Evolutionary conservation across 139 green algal genomes (phyloP).

Genomic region (Picochlorum sp.): DNA sequence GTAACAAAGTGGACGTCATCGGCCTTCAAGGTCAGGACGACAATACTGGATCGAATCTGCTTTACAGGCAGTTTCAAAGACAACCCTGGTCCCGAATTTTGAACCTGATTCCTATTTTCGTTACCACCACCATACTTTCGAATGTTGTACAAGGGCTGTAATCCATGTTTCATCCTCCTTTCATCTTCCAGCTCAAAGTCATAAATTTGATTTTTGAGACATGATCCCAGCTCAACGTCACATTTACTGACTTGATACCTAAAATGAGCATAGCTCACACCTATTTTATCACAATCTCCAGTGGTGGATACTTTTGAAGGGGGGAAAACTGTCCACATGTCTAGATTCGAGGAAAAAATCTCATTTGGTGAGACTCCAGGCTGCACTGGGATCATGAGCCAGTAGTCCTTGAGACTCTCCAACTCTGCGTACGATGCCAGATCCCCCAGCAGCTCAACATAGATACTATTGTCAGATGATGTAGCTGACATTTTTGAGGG

Average conservation of each 20-base stretch:
- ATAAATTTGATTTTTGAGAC: conserved; percentile 53
- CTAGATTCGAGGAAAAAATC: conserved; percentile 26
- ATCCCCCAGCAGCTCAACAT: conserved; percentile 59
- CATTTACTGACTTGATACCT: conserved; percentile 11
- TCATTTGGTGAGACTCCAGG: conserved; percentile 6
- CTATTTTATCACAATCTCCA: conserved; percentile 58
- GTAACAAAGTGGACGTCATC: conserved; percentile 47
- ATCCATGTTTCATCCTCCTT: conserved; percentile 26
- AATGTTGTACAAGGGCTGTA: conserved; percentile 48
- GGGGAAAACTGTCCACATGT: conserved; percentile 67
- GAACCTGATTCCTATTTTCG: conserved; percentile 6
- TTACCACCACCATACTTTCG: conserved; percentile 34
- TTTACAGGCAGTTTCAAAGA: conserved; percentile 47
- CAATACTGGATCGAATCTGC: conserved; percentile 37
- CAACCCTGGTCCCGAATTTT: neutral
- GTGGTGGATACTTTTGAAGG: conserved; percentile 11
- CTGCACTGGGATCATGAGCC: conserved; percentile 20
- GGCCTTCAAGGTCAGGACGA: conserved; percentile 47
- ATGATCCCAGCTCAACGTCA: conserved; percentile 13
- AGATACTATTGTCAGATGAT: conserved; percentile 24
- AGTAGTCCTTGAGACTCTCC: conserved; percentile 39
- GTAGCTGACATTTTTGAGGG: conserved; percentile 32
- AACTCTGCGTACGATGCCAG: conserved; percentile 55
- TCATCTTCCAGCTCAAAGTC: conserved; percentile 44
- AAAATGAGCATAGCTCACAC: conserved; percentile 17